Evolutionary conservation across 306 rosid species (phyloP), one percentile per base, ranked within the genome.

Genomic region (Acacia crassicarpa): DNA sequence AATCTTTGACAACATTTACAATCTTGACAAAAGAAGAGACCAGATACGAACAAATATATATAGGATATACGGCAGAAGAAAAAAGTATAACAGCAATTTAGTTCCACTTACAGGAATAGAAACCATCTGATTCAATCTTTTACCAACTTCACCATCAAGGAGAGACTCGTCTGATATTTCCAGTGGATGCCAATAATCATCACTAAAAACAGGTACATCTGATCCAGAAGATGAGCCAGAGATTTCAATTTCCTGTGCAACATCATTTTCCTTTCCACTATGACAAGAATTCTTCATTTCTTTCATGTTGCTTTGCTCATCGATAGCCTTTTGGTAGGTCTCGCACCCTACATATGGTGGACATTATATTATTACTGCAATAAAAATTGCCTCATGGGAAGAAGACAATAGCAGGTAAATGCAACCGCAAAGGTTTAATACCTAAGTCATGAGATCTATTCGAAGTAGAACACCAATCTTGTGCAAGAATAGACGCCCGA

Each of bases 61-160:
- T 6, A 33, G 23, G 70, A 78, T 75, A 41, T 77, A 67, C 54
- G 51, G 11, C 32, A 33, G 19, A 67, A 65, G 48, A 49, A 20
- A 58, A 43, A 84, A 78, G 41, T 51, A 61, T 81, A 72, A 11
- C 70, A 63, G 63, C 44, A 70, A 30, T 11, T 35, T 61, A 78
- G 75, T 33, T 70, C 65, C 63, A 89, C 99, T 93, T 84, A 95
- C 99, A 81, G 99, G 97, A 74, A 91, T 86, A 8, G 99, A 90
- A 85, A 91, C 90, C 92, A 95, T 92, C 82, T 92, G 93, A 84
- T 89, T 89, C 76, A 95, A 81, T 86, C 96, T 90, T 89, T 87
- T 92, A 49, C 98, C 97, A 41, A 95, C 96, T 92, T 95, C 99
- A 58, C 98, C 93, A 68, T 95, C 99, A 82, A 95, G 93, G 56